Evolutionary conservation across 805 yeast species (phyloP), one percentile per base, ranked within the genome.

Genomic region (Metschnikowia bowlesiae): DNA sequence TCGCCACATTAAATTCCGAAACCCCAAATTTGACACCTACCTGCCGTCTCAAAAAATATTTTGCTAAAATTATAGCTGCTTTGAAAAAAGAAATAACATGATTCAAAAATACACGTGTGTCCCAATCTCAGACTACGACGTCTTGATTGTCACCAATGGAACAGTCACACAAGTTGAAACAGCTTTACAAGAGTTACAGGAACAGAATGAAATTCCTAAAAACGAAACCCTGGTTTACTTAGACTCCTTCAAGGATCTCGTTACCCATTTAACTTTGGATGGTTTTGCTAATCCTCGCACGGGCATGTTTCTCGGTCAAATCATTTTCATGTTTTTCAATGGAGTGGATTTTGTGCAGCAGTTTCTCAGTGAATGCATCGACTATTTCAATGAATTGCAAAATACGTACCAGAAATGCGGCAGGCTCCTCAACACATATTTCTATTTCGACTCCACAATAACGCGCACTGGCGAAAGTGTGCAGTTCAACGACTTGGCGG

Each of bases 281-380:
- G 41, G 42, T 10, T 8, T 31, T 18, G 13, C 39, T 4, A 14
- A 35, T 8, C 28, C 46, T 36, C 34, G 39, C n/a, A 26, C 39
- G 16, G 46, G 39, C 9, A 31, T 47, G 14, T 65, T 64, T 47
- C 50, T 53, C 8, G 74, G 70, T 2, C 66, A 65, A 49, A 64
- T 68, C 8, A 47, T 70, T 30, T 69, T 70, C 44, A 69, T 70
- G 74, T 70, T 69, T 38, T 70, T 70, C 54, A 57, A 69, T 39
- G 73, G 73, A 1, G 53, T 70, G 46, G 59, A 57, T 16, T 68
- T 57, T 48, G 60, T 70, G 18, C 74, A 69, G 50, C 57, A 62
- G 16, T 56, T 69, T 26, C 58, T 70, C 32, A 54, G 65, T 38
- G 65, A 65, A 48, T 50, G 64, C 39, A 64, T 70, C 22, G 73